These are phyloP conservation scores for Aplosporella prunicola DNA, from an alignment of 2,329 filamentous ascomycete genomes.

Conservation along the genomic window DNA sequence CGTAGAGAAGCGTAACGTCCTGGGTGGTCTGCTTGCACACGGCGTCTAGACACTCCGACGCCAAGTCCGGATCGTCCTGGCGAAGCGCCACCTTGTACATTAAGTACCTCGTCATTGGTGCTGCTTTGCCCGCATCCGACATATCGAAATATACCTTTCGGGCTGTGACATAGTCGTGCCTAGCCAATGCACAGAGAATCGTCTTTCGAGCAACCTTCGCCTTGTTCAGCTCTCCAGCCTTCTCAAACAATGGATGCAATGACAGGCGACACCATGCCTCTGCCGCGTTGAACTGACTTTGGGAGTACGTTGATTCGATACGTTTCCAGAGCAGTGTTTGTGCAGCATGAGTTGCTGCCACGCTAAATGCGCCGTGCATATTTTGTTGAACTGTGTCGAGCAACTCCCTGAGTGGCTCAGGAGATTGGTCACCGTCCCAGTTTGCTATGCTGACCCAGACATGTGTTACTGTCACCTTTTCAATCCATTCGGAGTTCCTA, in stretches of 20 bases:
- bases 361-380: slow-evolving; percentile 41
- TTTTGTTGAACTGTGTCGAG: slow-evolving; percentile 40
- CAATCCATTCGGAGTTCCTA: slow-evolving; percentile 51
- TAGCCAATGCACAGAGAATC: slow-evolving; percentile 58
- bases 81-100: slow-evolving; percentile 64
- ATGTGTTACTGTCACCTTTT: slow-evolving; percentile 58
- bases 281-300: slow-evolving; percentile 45
- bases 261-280: slow-evolving; percentile 65
- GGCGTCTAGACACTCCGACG: slow-evolving; percentile 53
- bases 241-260: slow-evolving; percentile 56
- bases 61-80: slow-evolving; percentile 46
- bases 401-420: slow-evolving; percentile 30
- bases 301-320: slow-evolving; percentile 50
- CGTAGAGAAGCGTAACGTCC: slow-evolving; percentile 60
- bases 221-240: slow-evolving; percentile 55
- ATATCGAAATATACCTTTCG: slow-evolving; percentile 50
- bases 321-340: slow-evolving; percentile 74
- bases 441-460: slow-evolving; percentile 47
- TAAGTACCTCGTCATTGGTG: slow-evolving; percentile 60
- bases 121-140: slow-evolving; percentile 47
- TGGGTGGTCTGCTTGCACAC: slow-evolving; percentile 46
- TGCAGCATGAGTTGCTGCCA: slow-evolving; percentile 55
- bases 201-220: slow-evolving; percentile 63
- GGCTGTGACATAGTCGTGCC: slow-evolving; percentile 46
- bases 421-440: slow-evolving; percentile 31